Evolutionary conservation across 176 grass and related monocot genomes (phyloP).

Genomic region (Juncus effusus): DNA sequence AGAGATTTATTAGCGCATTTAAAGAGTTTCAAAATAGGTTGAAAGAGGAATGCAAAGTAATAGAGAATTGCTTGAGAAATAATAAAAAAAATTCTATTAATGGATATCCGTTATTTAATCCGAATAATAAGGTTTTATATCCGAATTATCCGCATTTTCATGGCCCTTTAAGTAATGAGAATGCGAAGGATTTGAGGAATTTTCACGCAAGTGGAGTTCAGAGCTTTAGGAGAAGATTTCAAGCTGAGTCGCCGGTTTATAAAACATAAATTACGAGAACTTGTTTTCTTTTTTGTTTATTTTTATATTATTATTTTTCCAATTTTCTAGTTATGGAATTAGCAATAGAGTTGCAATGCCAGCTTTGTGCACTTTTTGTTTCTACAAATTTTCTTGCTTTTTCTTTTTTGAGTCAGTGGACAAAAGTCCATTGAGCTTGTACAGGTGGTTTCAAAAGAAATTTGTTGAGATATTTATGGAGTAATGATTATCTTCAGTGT

Average conservation of each 20-base stretch:
- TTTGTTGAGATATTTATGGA: no score
- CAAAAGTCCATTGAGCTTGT: no score
- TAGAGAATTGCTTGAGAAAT: conserved; percentile 53
- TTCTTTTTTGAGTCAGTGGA: no score
- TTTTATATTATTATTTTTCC: no score
- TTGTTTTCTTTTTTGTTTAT: no score
- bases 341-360: no score
- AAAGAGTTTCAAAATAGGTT: conserved; percentile 53
- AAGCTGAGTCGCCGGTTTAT: conserved; percentile 59
- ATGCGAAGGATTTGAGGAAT: conserved; percentile 2
- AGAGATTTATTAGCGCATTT: conserved; percentile 27
- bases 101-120: conserved; percentile 65
- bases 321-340: no score
- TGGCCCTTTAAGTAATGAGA: background rate
- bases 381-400: no score
- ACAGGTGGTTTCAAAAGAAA: no score
- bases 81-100: conserved; percentile 30
- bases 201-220: conserved; percentile 7
- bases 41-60: conserved; percentile 56
- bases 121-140: conserved; percentile 31
- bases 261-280: conserved; percentile 15
- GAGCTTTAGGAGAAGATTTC: conserved; percentile 25
- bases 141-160: conserved; percentile 52
- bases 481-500: no score
- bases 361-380: no score